Evolutionary conservation across 139 green algal genomes (phyloP).

Genomic region (Yamagishiella unicocca): DNA sequence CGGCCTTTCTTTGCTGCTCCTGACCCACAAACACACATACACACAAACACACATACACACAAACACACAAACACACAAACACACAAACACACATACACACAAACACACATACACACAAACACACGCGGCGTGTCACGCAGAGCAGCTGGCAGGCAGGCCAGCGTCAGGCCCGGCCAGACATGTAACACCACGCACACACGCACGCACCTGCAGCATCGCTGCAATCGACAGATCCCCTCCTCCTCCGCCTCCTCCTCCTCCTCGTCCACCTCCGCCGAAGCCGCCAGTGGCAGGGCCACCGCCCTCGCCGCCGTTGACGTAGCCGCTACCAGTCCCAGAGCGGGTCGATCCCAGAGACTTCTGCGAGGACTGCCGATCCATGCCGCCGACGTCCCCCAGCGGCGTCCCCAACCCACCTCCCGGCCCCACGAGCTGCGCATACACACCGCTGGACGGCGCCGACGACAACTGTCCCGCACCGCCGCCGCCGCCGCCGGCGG

Average conservation of each 20-base stretch:
- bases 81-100: too few species aligned
- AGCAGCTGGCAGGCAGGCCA: too few species aligned
- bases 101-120: too few species aligned
- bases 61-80: too few species aligned
- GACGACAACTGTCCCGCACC: not conserved
- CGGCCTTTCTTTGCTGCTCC: too few species aligned
- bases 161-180: too few species aligned
- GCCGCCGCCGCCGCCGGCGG: not conserved
- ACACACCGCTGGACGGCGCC: not conserved
- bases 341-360: not conserved
- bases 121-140: not conserved
- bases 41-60: too few species aligned
- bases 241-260: not conserved
- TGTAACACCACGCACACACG: not conserved
- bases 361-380: not conserved
- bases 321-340: slow-evolving; percentile 7
- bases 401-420: too few species aligned
- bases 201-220: slow-evolving; percentile 6
- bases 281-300: too few species aligned
- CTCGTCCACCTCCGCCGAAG: too few species aligned
- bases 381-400: too few species aligned
- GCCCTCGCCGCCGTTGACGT: not conserved
- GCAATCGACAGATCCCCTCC: not conserved
- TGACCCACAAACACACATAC: not conserved
- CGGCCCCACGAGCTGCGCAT: not conserved